phyloP scores from a whole-genome alignment of 2,329 filamentous ascomycete species.

The Eurotiales sp. region DNA sequence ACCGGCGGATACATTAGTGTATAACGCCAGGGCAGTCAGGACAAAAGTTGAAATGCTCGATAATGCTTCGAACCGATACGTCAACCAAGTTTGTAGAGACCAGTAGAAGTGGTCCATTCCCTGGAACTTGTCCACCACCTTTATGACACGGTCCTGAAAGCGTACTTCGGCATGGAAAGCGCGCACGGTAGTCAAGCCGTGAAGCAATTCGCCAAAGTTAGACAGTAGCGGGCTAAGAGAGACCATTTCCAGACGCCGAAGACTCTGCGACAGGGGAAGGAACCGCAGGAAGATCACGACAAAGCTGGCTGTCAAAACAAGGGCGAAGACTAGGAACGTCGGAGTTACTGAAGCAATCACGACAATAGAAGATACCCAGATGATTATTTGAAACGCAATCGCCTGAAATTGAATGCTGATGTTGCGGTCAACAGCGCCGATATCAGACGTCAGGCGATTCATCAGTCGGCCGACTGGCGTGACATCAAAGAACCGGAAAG shows the following conservation, averaged over 20 bases:
- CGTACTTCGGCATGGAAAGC: constrained; percentile 74
- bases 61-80: constrained; percentile 70
- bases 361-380: constrained; percentile 67
- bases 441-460: constrained; percentile 88
- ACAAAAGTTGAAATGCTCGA: constrained; percentile 71
- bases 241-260: constrained; percentile 83
- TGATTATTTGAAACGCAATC: constrained; percentile 67
- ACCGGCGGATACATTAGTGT: constrained; percentile 70
- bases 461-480: constrained; percentile 86
- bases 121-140: constrained; percentile 82
- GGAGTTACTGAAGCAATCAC: constrained; percentile 80
- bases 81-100: constrained; percentile 80
- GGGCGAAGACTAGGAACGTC: constrained; percentile 63
- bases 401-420: constrained; percentile 70
- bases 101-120: constrained; percentile 97
- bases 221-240: constrained; percentile 85
- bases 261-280: constrained; percentile 75
- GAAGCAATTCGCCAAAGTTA: constrained; percentile 83
- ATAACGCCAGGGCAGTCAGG: constrained; percentile 70
- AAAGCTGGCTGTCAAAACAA: constrained; percentile 65
- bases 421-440: constrained; percentile 84
- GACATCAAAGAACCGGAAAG: constrained; percentile 86
- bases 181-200: constrained; percentile 80
- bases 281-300: constrained; percentile 72
- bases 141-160: constrained; percentile 76